Evolutionary conservation across 2,329 filamentous ascomycete species (phyloP).

Genomic region (Stemphylium vesicarium): DNA sequence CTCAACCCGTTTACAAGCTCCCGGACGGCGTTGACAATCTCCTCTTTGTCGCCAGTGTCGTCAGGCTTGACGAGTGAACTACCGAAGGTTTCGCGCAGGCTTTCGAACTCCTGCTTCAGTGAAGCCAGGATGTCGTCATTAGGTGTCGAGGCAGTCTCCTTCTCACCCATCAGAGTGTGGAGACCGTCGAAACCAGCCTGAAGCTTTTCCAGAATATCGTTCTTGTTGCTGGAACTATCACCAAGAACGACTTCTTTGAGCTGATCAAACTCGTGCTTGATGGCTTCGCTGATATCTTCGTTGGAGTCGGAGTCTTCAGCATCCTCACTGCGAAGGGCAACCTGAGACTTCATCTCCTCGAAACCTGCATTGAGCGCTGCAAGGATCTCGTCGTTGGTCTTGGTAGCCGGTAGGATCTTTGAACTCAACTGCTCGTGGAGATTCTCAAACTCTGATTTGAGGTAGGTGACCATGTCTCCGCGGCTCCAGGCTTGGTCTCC

Average conservation of each 20-base stretch:
- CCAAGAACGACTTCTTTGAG: constrained; percentile 77
- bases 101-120: constrained; percentile 67
- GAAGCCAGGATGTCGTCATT: constrained; percentile 56
- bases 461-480: constrained; percentile 57
- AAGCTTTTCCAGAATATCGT: constrained; percentile 67
- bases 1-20: constrained; percentile 54
- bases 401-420: constrained; percentile 45
- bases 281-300: constrained; percentile 67
- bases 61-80: constrained; percentile 58
- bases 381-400: constrained; percentile 49
- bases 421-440: constrained; percentile 65
- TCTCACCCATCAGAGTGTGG: constrained; percentile 52
- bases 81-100: constrained; percentile 64
- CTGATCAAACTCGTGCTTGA: constrained; percentile 82
- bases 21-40: constrained; percentile 72
- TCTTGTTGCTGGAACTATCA: constrained; percentile 62
- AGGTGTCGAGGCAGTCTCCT: constrained; percentile 30
- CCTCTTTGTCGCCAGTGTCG: constrained; percentile 62
- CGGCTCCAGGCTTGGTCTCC: constrained; percentile 51
- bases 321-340: constrained; percentile 45
- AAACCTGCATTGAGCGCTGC: constrained; percentile 50
- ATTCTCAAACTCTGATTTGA: constrained; percentile 65
- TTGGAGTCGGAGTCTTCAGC: constrained; percentile 47
- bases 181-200: constrained; percentile 59
- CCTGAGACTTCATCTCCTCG: constrained; percentile 50